Percentiles rank a stretch among this genome's conserved stretches.
phyloP scores from a whole-genome alignment of 2,329 filamentous ascomycete species.

The Claviceps humidiphila region DNA sequence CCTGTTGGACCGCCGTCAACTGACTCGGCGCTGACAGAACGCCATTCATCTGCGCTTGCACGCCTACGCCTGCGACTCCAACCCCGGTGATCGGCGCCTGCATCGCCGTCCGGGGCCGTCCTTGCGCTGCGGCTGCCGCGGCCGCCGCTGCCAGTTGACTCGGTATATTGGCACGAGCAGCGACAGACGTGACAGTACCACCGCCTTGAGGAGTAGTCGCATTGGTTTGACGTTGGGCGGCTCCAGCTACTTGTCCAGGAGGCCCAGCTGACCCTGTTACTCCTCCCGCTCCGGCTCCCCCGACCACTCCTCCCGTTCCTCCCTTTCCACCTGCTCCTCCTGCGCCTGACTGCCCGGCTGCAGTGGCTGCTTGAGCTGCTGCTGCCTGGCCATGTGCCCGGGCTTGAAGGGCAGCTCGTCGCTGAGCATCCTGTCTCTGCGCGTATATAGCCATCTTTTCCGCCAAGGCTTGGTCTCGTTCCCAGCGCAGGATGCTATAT shows the following conservation, averaged over 20 bases:
- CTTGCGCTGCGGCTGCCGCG: slow-evolving; percentile 28
- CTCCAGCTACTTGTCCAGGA: slow-evolving; percentile 7
- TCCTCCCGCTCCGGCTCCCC: slow-evolving; percentile 21
- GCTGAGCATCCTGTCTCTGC: slow-evolving; percentile 46
- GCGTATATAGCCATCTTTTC: slow-evolving; percentile 44
- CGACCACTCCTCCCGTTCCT: not conserved
- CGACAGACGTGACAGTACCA: slow-evolving; percentile 16
- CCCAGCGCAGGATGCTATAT: slow-evolving; percentile 79
- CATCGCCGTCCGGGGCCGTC: slow-evolving; percentile 39
- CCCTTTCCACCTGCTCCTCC: not conserved
- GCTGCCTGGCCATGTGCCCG: slow-evolving; percentile 31
- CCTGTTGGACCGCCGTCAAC: slow-evolving; percentile 54
- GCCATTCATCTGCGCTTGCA: slow-evolving; percentile 35
- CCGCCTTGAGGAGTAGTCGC: slow-evolving; percentile 15
- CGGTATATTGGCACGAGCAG: slow-evolving; percentile 25
- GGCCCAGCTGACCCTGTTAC: slow-evolving; percentile 5
- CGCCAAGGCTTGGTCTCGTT: slow-evolving; percentile 60
- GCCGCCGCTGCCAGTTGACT: slow-evolving; percentile 31
- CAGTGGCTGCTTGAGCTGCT: slow-evolving; percentile 26
- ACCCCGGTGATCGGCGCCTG: slow-evolving; percentile 40
- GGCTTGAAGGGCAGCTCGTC: slow-evolving; percentile 36
- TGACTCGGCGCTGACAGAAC: slow-evolving; percentile 41
- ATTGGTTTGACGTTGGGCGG: slow-evolving; percentile 17
- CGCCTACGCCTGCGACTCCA: slow-evolving; percentile 27
- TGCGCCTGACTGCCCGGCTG: slow-evolving; percentile 16